Percentiles rank a stretch among this genome's conserved stretches.
These are phyloP conservation scores for Casuarina cunninghamiana DNA, from an alignment of 306 rosid genomes.

Conservation along the genomic window DNA sequence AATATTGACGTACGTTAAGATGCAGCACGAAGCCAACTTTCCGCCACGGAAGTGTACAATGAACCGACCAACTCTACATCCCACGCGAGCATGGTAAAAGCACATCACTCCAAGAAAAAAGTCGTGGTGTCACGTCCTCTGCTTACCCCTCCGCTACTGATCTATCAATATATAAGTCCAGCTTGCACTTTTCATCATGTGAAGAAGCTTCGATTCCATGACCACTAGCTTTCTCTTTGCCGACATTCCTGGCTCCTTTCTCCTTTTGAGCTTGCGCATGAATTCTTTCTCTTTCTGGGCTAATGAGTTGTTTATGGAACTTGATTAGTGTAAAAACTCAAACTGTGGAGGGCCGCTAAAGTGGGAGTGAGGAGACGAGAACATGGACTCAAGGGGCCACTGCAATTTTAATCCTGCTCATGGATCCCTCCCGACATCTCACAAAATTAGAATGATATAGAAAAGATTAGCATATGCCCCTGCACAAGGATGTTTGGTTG, in stretches of 20 bases:
- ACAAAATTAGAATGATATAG: background rate
- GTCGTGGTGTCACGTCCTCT: too few species aligned
- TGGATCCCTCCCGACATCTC: background rate
- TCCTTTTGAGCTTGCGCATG: background rate
- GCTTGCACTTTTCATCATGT: background rate
- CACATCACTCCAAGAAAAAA: background rate
- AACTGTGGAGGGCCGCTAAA: background rate
- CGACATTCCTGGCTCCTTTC: background rate
- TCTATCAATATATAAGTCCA: background rate
- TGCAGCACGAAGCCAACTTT: conserved; percentile 34
- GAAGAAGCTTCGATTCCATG: conserved; percentile 21
- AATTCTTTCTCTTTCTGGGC: background rate
- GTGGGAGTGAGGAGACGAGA: background rate
- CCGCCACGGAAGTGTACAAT: background rate
- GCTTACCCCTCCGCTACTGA: too few species aligned
- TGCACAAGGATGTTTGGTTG: too few species aligned
- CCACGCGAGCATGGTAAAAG: background rate
- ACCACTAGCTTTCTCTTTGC: background rate
- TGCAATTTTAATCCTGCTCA: too few species aligned
- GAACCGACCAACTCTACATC: background rate
- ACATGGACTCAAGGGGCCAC: background rate
- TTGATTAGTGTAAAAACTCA: background rate
- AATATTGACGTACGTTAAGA: conserved; percentile 33
- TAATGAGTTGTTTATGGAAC: background rate
- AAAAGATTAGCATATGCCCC: too few species aligned